Conservation (phyloP, 2,329 filamentous ascomycete species). For the Ophiocordyceps australis region DNA sequence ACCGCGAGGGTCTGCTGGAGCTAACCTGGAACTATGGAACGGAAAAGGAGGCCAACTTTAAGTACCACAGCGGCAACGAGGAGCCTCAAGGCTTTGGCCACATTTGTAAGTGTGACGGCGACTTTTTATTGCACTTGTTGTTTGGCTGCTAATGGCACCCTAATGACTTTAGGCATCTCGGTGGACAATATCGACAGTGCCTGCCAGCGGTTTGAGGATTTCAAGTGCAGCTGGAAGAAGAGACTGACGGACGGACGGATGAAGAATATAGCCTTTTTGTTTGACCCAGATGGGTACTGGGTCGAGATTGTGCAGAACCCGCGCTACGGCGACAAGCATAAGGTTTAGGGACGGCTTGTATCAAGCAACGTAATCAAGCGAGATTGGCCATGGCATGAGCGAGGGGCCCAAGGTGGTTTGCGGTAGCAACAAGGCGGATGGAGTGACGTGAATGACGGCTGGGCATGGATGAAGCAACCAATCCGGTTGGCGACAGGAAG, state of each 20-base stretch:
- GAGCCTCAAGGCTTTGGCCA: slow-evolving; percentile 90
- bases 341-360: no score
- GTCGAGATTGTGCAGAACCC: slow-evolving; percentile 68
- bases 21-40: slow-evolving; percentile 74
- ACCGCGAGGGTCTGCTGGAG: slow-evolving; percentile 73
- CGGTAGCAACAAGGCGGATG: no score
- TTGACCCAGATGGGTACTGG: slow-evolving; percentile 83
- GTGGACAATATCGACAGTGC: slow-evolving; percentile 84
- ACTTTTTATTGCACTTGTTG: neutral
- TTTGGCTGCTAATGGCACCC: neutral
- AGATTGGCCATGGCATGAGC: no score
- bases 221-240: slow-evolving; percentile 87
- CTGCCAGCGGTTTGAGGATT: slow-evolving; percentile 67
- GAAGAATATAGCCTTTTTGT: slow-evolving; percentile 84
- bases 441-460: no score
- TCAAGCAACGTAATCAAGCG: no score
- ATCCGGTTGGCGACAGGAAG: no score
- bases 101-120: slow-evolving; percentile 45
- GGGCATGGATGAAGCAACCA: no score
- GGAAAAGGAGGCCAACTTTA: slow-evolving; percentile 69
- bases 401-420: no score
- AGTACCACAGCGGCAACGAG: slow-evolving; percentile 84
- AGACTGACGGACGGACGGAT: slow-evolving; percentile 77
- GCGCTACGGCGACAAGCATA: slow-evolving; percentile 31
- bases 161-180: slow-evolving; percentile 35